Evolutionary conservation across 2,329 filamentous ascomycete species (phyloP).

Genomic region (Fusarium incarnatum): DNA sequence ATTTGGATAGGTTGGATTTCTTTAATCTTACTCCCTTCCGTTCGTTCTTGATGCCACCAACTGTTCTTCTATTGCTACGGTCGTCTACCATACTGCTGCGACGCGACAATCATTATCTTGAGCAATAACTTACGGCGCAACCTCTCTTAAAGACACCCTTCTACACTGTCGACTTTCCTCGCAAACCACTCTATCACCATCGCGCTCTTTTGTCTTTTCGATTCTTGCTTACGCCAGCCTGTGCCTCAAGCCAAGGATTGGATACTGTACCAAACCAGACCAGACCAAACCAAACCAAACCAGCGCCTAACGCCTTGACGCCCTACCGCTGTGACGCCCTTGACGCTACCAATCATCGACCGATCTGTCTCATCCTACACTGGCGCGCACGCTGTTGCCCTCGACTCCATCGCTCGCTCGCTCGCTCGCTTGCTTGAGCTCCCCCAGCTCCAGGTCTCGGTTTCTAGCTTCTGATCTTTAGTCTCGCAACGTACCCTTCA

Average conservation of each 20-base stretch:
- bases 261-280: constrained; percentile 10
- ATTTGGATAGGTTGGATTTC: constrained; percentile 25
- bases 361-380: constrained; percentile 40
- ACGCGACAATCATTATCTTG: constrained; percentile 32
- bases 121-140: constrained; percentile 23
- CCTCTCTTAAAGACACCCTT: constrained; percentile 19
- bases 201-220: constrained; percentile 16
- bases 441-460: constrained; percentile 33
- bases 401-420: constrained; percentile 40
- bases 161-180: constrained; percentile 10
- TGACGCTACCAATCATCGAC: constrained; percentile 48
- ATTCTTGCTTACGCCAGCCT: constrained; percentile 29
- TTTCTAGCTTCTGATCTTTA: constrained; percentile 35
- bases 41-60: constrained; percentile 35
- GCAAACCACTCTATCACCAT: constrained; percentile 5
- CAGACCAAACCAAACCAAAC: not conserved
- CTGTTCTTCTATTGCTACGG: constrained; percentile 29
- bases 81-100: constrained; percentile 4
- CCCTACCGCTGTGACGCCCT: constrained; percentile 41
- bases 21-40: constrained; percentile 40
- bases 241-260: constrained; percentile 32
- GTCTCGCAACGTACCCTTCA: constrained; percentile 31
- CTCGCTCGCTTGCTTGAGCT: constrained; percentile 21
- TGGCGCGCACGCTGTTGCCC: constrained; percentile 40
- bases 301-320: constrained; percentile 44